Conservation (phyloP, 768 basidiomycete species). For the Auriscalpium orientale region DNA sequence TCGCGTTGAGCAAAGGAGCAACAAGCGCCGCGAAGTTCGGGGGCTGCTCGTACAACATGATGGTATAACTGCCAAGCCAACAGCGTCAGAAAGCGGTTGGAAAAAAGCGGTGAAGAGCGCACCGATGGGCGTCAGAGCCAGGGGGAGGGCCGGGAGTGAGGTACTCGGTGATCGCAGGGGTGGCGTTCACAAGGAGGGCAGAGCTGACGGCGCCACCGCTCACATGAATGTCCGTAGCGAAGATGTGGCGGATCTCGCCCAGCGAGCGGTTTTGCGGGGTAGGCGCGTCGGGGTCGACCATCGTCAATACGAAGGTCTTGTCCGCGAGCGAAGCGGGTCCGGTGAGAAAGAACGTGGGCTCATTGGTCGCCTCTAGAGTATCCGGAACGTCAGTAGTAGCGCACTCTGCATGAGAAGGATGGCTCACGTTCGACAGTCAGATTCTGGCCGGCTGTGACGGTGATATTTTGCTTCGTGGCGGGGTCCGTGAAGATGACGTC, state of each 20-base stretch:
- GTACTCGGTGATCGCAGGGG: constrained; percentile 24
- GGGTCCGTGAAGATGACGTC: neutral
- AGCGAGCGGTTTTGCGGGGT: constrained; percentile 22
- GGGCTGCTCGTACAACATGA: neutral
- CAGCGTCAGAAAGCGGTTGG: neutral
- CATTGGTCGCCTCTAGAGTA: neutral
- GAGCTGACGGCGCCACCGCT: constrained; percentile 5
- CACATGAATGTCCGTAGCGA: constrained; percentile 20
- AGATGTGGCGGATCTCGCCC: constrained; percentile 24
- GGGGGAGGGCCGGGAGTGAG: constrained; percentile 24
- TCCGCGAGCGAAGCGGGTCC: neutral
- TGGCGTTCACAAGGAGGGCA: constrained; percentile 21
- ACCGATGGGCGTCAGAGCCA: constrained; percentile 27
- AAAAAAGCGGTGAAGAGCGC: neutral
- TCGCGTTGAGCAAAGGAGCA: neutral
- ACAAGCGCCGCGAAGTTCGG: neutral
- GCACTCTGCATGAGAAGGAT: neutral
- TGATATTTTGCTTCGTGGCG: neutral
- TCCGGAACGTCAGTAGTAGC: neutral
- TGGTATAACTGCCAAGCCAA: neutral
- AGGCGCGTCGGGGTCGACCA: constrained; percentile 27
- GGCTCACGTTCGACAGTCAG: constrained; percentile 6
- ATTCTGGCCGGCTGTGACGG: neutral
- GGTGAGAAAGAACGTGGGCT: constrained; percentile 12
- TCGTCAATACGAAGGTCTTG: constrained; percentile 23